Evolutionary conservation across 1,284 basidiomycete genomes (phyloP).

Genomic region (Lentinula novae-zelandiae): DNA sequence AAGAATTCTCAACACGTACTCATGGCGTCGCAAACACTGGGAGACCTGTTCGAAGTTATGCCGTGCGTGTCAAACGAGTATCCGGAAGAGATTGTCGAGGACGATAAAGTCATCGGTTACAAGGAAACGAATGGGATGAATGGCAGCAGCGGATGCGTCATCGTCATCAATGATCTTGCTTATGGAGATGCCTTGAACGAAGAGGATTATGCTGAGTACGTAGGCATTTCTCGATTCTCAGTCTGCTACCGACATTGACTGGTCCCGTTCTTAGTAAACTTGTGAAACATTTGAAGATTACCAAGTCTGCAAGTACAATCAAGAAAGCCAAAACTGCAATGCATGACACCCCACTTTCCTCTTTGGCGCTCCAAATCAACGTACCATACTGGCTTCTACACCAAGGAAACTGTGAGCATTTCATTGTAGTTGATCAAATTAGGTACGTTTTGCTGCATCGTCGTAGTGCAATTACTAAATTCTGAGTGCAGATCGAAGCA

Average conservation of each 20-base stretch:
- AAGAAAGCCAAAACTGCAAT: slow-evolving; percentile 43
- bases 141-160: slow-evolving; percentile 35
- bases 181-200: slow-evolving; percentile 51
- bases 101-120: slow-evolving; percentile 34
- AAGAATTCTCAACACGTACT: slow-evolving; percentile 66
- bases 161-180: slow-evolving; percentile 55
- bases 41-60: slow-evolving; percentile 58
- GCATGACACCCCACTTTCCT: slow-evolving; percentile 43
- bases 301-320: slow-evolving; percentile 19
- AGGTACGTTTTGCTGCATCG: slow-evolving; percentile 38
- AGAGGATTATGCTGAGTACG: slow-evolving; percentile 60
- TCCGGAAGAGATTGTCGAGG: slow-evolving; percentile 35
- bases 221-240: slow-evolving; percentile 7
- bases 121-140: slow-evolving; percentile 18
- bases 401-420: slow-evolving; percentile 78
- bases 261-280: slow-evolving; percentile 45
- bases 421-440: slow-evolving; percentile 68
- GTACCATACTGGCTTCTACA: slow-evolving; percentile 81
- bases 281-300: slow-evolving; percentile 33
- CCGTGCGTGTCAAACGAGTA: slow-evolving; percentile 61
- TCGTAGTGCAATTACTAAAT: neutral
- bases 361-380: slow-evolving; percentile 57
- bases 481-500: slow-evolving; percentile 47
- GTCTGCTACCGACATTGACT: neutral
- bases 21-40: slow-evolving; percentile 67